Evolutionary conservation across 495 filamentous ascomycete genomes (phyloP).

Genomic region (Xylaria grammica): DNA sequence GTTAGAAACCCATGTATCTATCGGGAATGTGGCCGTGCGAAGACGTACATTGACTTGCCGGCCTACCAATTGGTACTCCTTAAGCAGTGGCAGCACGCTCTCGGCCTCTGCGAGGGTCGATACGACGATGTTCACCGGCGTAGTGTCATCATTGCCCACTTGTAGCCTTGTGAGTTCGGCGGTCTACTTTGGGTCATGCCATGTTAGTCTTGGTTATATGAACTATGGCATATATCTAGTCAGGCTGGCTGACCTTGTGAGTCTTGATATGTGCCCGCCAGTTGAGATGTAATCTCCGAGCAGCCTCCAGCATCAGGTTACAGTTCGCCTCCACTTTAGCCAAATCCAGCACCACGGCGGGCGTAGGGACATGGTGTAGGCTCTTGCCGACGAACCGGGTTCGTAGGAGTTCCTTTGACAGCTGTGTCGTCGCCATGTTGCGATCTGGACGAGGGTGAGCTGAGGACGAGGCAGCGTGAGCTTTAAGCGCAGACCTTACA

Average conservation of each 20-base stretch:
- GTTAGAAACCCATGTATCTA: too few species aligned
- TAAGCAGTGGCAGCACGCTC: constrained; percentile 64
- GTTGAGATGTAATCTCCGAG: constrained; percentile 60
- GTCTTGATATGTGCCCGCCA: constrained; percentile 88
- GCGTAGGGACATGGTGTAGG: constrained; percentile 66
- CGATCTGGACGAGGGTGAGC: neutral
- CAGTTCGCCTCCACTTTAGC: constrained; percentile 74
- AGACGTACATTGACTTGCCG: constrained; percentile 63
- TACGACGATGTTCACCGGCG: constrained; percentile 69
- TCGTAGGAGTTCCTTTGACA: constrained; percentile 49
- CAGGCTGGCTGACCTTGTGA: constrained; percentile 71
- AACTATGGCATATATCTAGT: too few species aligned
- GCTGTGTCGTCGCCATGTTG: constrained; percentile 26
- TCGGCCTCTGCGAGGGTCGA: constrained; percentile 82
- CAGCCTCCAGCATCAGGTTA: constrained; percentile 71
- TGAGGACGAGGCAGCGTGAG: neutral
- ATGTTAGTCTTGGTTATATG: constrained; percentile 9
- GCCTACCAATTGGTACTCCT: constrained; percentile 58
- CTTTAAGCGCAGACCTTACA: neutral
- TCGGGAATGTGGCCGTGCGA: neutral
- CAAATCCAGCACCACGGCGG: constrained; percentile 71
- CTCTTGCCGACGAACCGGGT: constrained; percentile 65
- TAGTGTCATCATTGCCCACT: constrained; percentile 59
- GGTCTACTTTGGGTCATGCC: constrained; percentile 56
- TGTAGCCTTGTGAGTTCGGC: constrained; percentile 74